A percentile compares a stretch with the other conserved stretches of the same genome.
Evolutionary conservation across 1,284 basidiomycete species (phyloP).

Genomic region (Cutaneotrichosporon sp.): DNA sequence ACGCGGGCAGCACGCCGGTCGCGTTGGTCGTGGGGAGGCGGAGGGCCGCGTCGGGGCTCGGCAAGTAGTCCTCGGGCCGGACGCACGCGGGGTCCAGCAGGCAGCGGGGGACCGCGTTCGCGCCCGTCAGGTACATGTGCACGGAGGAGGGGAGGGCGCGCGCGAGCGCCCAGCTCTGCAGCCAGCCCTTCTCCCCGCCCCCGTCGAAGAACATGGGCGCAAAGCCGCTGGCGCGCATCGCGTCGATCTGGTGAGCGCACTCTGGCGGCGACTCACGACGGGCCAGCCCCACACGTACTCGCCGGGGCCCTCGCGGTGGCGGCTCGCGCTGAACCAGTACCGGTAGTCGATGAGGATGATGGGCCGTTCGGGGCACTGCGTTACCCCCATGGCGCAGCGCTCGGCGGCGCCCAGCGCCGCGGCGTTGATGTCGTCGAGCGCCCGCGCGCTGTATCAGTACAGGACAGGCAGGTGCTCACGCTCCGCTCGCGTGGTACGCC

Average conservation of each 20-base stretch:
- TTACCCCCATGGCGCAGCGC: conserved; percentile 34
- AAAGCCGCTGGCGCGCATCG: not conserved
- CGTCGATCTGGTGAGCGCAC: not conserved
- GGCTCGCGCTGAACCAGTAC: conserved; percentile 18
- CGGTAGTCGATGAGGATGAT: conserved; percentile 41
- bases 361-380: conserved; percentile 35
- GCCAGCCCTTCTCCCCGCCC: not conserved
- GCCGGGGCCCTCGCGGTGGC: not conserved
- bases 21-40: conserved; percentile 17
- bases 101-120: conserved; percentile 37
- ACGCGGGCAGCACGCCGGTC: conserved; percentile 46
- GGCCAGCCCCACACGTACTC: conserved; percentile 2
- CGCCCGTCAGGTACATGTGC: conserved; percentile 19
- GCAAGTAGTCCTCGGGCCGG: conserved; percentile 39
- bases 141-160: not conserved
- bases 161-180: not conserved
- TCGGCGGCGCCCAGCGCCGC: conserved; percentile 28
- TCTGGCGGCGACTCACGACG: not conserved
- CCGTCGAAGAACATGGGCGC: not conserved
- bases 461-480: conserved; percentile 10
- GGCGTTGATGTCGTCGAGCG: not conserved
- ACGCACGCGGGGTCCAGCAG: conserved; percentile 47
- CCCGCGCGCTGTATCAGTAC: conserved; percentile 2
- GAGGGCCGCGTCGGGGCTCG: conserved; percentile 20
- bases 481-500: conserved; percentile 17